Conservation (phyloP, 139 green algal species). For the Auxenochlorella pyrenoidosa region DNA sequence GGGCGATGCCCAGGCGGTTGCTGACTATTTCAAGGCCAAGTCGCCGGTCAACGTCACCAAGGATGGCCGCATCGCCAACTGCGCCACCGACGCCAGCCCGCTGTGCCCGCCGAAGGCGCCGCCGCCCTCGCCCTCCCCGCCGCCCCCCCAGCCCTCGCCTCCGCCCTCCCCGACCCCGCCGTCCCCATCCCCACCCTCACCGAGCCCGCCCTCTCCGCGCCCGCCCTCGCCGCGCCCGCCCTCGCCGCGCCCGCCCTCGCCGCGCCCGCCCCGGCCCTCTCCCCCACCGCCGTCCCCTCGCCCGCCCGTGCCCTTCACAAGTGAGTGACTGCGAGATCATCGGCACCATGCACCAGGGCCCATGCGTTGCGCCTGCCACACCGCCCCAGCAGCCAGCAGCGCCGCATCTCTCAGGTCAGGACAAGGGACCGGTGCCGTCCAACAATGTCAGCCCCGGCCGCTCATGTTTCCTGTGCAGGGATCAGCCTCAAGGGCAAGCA, state of each 20-base stretch:
- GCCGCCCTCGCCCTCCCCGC: not conserved
- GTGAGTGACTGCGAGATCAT: too few species aligned
- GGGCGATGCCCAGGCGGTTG: not conserved
- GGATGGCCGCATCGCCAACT: constrained; percentile 27
- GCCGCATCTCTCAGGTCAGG: too few species aligned
- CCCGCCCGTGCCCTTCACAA: too few species aligned
- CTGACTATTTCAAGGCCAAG: not conserved
- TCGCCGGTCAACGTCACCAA: not conserved
- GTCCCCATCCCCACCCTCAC: not conserved
- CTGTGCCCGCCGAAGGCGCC: not conserved
- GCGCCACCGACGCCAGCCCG: not conserved
- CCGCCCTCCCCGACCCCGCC: not conserved
- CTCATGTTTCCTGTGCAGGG: too few species aligned
- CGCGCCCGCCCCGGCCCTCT: not conserved
- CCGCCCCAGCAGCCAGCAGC: too few species aligned
- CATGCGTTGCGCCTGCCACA: too few species aligned
- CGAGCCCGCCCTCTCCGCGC: not conserved
- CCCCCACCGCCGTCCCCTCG: not conserved
- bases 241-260: not conserved
- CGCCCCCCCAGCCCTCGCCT: not conserved
- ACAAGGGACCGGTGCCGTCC: too few species aligned
- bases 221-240: not conserved
- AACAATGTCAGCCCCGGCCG: too few species aligned
- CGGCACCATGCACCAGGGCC: too few species aligned
- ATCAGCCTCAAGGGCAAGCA: too few species aligned